These are phyloP conservation scores for Gossypium davidsonii DNA, from an alignment of 441 rosid genomes.

Conservation along the genomic window DNA sequence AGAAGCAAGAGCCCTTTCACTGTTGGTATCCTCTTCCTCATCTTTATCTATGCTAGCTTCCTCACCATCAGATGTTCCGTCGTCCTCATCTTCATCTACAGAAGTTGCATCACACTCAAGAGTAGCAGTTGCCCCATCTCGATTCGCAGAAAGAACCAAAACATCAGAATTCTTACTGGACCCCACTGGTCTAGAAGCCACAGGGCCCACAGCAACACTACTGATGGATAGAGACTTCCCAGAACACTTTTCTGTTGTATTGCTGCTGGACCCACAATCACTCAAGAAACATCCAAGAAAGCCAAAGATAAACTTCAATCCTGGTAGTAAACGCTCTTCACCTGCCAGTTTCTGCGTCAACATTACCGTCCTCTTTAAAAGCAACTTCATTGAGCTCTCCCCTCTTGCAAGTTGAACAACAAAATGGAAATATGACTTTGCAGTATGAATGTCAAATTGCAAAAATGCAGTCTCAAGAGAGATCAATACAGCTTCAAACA, in stretches of 20 bases:
- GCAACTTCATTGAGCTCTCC: conserved; percentile 55
- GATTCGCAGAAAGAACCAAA: conserved; percentile 64
- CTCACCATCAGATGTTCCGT: conserved; percentile 99
- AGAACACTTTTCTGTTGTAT: conserved; percentile 38
- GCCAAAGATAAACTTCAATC: conserved; percentile 76
- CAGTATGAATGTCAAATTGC: conserved; percentile 71
- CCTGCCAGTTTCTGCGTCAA: conserved; percentile 79
- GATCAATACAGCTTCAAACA: conserved; percentile 81
- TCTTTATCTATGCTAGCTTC: conserved; percentile 97
- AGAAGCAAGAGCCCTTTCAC: conserved; percentile 92
- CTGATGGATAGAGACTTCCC: conserved; percentile 50
- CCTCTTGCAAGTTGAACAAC: conserved; percentile 82
- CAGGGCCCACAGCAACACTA: conserved; percentile 40
- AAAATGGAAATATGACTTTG: conserved; percentile 78
- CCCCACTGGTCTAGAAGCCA: conserved; percentile 59
- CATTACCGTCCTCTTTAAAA: conserved; percentile 58
- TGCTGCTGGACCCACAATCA: conserved; percentile 57
- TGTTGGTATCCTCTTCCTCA: conserved; percentile 91
- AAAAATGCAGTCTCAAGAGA: conserved; percentile 85
- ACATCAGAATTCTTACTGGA: conserved; percentile 72
- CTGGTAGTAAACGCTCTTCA: conserved; percentile 77
- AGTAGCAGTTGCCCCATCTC: conserved; percentile 68
- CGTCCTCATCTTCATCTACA: conserved; percentile 99
- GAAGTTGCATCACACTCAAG: conserved; percentile 98
- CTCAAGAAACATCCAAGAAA: conserved; percentile 77